Evolutionary conservation across 192 early-diverging fungal genomes (phyloP).

Genomic region (Dissophora ornata): DNA sequence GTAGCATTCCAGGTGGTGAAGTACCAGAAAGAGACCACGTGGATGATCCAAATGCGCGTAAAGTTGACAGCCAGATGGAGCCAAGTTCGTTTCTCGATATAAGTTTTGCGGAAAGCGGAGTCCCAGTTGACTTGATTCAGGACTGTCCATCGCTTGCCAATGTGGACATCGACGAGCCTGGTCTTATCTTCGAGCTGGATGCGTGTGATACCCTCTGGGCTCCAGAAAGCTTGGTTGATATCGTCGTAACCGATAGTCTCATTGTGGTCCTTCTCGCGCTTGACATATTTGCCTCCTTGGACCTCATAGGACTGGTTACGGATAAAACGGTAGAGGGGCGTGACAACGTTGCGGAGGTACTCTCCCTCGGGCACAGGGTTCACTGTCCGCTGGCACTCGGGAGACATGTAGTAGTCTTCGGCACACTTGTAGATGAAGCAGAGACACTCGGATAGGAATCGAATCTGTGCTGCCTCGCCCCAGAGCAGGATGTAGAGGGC

Average conservation of each 20-base stretch:
- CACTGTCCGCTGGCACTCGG: slow-evolving; percentile 62
- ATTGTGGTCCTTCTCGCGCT: slow-evolving; percentile 81
- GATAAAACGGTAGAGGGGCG: slow-evolving; percentile 78
- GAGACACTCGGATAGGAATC: slow-evolving; percentile 79
- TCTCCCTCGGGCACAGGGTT: slow-evolving; percentile 72
- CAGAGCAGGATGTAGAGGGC: slow-evolving; percentile 82
- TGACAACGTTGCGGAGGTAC: slow-evolving; percentile 75
- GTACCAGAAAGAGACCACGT: slow-evolving; percentile 81
- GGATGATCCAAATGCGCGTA: slow-evolving; percentile 88
- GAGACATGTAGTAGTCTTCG: slow-evolving; percentile 65
- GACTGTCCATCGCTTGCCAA: slow-evolving; percentile 69
- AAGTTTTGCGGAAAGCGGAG: slow-evolving; percentile 81
- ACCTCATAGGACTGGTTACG: slow-evolving; percentile 81
- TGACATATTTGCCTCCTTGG: slow-evolving; percentile 74
- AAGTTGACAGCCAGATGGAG: slow-evolving; percentile 87
- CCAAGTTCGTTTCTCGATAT: slow-evolving; percentile 86
- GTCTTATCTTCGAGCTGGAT: slow-evolving; percentile 68
- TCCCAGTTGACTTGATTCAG: slow-evolving; percentile 77
- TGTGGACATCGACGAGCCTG: slow-evolving; percentile 69
- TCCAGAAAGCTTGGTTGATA: slow-evolving; percentile 89
- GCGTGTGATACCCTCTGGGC: slow-evolving; percentile 69
- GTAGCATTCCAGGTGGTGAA: slow-evolving; percentile 79
- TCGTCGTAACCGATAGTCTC: slow-evolving; percentile 84
- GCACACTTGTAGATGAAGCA: slow-evolving; percentile 86
- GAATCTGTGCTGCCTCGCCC: slow-evolving; percentile 82